Percentiles rank a stretch among this genome's conserved stretches.
Conservation (phyloP, 768 basidiomycete species). For the Lentinula raphanica region DNA sequence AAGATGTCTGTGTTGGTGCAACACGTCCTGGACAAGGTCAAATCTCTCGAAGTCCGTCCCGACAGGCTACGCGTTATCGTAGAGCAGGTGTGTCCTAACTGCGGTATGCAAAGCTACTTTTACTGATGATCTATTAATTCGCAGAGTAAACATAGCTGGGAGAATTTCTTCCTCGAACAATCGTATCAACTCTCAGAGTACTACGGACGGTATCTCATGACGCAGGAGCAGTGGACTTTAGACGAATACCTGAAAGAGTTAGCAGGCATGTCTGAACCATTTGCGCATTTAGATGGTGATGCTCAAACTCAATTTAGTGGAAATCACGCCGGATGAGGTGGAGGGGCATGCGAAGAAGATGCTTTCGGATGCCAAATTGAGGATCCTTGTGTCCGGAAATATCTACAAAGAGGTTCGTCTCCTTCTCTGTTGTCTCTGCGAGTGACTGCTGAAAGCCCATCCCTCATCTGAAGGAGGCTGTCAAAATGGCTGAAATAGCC, state of each 20-base stretch:
- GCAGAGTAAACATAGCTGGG: constrained; percentile 72
- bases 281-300: neutral
- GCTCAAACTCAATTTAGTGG: constrained; percentile 33
- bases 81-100: constrained; percentile 57
- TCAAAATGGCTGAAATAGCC: constrained; percentile 61
- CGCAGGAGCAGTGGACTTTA: constrained; percentile 69
- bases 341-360: constrained; percentile 54
- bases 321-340: constrained; percentile 66
- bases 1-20: constrained; percentile 73
- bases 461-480: constrained; percentile 75
- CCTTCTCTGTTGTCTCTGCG: neutral
- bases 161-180: constrained; percentile 84
- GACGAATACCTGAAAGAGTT: constrained; percentile 74
- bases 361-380: constrained; percentile 60
- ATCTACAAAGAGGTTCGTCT: constrained; percentile 69
- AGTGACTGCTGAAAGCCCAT: constrained; percentile 1
- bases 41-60: constrained; percentile 55
- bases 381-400: constrained; percentile 80
- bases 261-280: constrained; percentile 45
- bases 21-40: constrained; percentile 66
- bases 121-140: neutral
- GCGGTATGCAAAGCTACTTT: neutral
- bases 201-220: constrained; percentile 64
- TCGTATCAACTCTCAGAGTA: constrained; percentile 78
- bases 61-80: constrained; percentile 77